These are phyloP conservation scores for barrel medic (Medicago truncatula) DNA, from an alignment of 306 rosid genomes.

Conservation along the genomic window MtrunA17r5.0-ANR NC_053045.1:54785501-54786000, in stretches of 20 bases:
- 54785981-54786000: too few relatives aligned
- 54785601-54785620: background rate
- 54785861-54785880: too few relatives aligned
- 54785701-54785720: slow-evolving; percentile 24
- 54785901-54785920: too few relatives aligned
- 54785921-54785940: too few relatives aligned
- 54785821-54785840: too few relatives aligned
- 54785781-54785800: too few relatives aligned
- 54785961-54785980: too few relatives aligned
- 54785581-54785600: slow-evolving; percentile 1
- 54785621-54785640: slow-evolving; percentile 35
- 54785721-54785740: slow-evolving; percentile 11
- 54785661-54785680: background rate
- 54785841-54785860: too few relatives aligned
- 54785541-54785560: slow-evolving; percentile 12
- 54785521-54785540: background rate
- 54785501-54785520: background rate
- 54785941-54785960: too few relatives aligned
- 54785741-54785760: background rate
- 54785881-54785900: too few relatives aligned
- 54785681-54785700: slow-evolving; percentile 15
- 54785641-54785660: background rate
- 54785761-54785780: too few relatives aligned
- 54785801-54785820: too few relatives aligned
- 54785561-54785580: slow-evolving; percentile 26